Percentiles rank a stretch among this genome's conserved stretches.
These are phyloP conservation scores for Delitschia confertaspora DNA, from an alignment of 495 filamentous ascomycete genomes.

Conservation along the genomic window DNA sequence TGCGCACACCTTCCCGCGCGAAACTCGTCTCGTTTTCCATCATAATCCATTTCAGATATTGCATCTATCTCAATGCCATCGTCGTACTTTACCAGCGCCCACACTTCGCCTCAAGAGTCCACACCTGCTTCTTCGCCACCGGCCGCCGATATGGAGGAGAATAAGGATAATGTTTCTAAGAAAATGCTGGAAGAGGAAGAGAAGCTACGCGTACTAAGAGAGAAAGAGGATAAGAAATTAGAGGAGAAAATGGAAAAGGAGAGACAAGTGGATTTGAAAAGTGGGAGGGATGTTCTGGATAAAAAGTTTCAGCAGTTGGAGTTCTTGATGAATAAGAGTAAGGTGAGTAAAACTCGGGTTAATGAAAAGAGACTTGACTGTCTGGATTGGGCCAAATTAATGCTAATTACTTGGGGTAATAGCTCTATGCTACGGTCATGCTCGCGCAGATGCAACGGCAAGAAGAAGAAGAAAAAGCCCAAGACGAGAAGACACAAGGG, in stretches of 20 bases:
- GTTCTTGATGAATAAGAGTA: slow-evolving; percentile 41
- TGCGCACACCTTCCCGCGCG: too few species aligned
- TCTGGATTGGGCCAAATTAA: too few species aligned
- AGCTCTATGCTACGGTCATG: slow-evolving; percentile 47
- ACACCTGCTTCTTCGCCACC: slow-evolving; percentile 27
- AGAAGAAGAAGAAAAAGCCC: slow-evolving; percentile 46
- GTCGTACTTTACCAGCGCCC: slow-evolving; percentile 14
- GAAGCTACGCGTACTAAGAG: slow-evolving; percentile 40
- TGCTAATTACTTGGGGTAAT: neutral
- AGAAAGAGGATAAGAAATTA: slow-evolving; percentile 41
- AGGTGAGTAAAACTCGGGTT: slow-evolving; percentile 22
- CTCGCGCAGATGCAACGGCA: slow-evolving; percentile 55
- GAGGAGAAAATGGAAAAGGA: slow-evolving; percentile 43
- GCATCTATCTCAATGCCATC: too few species aligned
- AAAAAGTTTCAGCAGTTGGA: slow-evolving; percentile 44
- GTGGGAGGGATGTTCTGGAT: slow-evolving; percentile 43
- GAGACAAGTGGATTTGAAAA: slow-evolving; percentile 36
- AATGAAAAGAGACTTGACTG: neutral
- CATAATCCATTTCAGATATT: too few species aligned
- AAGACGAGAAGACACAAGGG: slow-evolving; percentile 41
- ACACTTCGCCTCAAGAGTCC: slow-evolving; percentile 21
- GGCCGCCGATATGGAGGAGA: slow-evolving; percentile 11
- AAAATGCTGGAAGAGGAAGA: slow-evolving; percentile 47
- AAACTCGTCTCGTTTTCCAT: too few species aligned
- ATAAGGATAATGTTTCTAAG: slow-evolving; percentile 20